phyloP scores from a whole-genome alignment of 2,329 filamentous ascomycete genomes.

The Graphilbum ipis-grandicollis region DNA sequence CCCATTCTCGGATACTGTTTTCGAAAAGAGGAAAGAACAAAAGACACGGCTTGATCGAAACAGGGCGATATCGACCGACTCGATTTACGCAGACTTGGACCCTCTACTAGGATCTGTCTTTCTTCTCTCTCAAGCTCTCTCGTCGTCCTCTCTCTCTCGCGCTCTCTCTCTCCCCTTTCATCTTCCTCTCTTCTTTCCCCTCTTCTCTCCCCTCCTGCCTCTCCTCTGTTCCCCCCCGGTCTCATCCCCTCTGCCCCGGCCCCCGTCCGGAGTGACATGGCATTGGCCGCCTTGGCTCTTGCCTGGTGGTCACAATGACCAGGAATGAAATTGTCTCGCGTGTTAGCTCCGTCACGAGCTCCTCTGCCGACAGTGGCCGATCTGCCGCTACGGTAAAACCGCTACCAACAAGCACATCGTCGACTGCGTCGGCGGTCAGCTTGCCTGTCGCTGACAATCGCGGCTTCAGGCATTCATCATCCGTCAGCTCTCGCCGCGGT shows the following conservation, averaged over 20 bases:
- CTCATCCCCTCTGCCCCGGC: background rate
- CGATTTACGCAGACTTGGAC: too few species aligned
- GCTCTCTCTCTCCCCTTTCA: too few species aligned
- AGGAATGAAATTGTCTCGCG: conserved; percentile 45
- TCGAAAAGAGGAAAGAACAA: too few species aligned
- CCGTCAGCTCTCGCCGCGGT: conserved; percentile 15
- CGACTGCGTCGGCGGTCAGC: conserved; percentile 8
- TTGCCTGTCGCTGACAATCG: conserved; percentile 1
- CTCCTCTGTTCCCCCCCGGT: background rate
- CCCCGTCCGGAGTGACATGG: conserved; percentile 6
- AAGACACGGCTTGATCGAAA: too few species aligned
- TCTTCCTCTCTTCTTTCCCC: too few species aligned
- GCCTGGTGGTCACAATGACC: conserved; percentile 39
- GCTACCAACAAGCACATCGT: too few species aligned
- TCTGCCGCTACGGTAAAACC: conserved; percentile 48
- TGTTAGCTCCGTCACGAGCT: conserved; percentile 49
- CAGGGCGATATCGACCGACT: too few species aligned
- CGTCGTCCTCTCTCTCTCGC: too few species aligned
- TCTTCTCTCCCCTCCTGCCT: too few species aligned
- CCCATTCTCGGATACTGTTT: too few species aligned
- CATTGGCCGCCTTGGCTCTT: conserved; percentile 5
- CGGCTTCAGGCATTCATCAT: conserved; percentile 4
- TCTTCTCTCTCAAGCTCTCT: too few species aligned
- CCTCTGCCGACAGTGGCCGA: conserved; percentile 47
- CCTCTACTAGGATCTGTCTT: too few species aligned